These are phyloP conservation scores for Cairneyella variabilis DNA, from an alignment of 495 filamentous ascomycete species.

Conservation along the genomic window DNA sequence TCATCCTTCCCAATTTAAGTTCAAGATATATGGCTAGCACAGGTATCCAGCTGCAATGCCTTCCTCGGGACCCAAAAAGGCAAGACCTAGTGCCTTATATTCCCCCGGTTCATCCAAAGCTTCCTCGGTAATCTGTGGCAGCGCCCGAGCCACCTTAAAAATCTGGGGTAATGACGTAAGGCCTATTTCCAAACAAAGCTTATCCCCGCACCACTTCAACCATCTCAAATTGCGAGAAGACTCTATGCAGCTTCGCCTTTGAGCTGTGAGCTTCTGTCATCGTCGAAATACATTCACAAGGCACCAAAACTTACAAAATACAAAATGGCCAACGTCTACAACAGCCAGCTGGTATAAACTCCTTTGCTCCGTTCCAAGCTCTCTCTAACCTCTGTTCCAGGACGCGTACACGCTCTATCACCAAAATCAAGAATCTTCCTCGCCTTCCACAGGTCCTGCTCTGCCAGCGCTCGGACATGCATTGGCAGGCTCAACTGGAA, in stretches of 20 bases:
- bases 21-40: too few species aligned
- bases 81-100: too few species aligned
- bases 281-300: too few species aligned
- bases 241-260: too few species aligned
- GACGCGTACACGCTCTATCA: slow-evolving; percentile 26
- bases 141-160: not conserved
- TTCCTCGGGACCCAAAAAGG: too few species aligned
- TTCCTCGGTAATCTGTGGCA: too few species aligned
- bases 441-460: slow-evolving; percentile 13
- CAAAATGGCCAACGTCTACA: slow-evolving; percentile 24
- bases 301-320: not conserved
- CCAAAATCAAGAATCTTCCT: slow-evolving; percentile 16
- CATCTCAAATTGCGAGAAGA: not conserved
- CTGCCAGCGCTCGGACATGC: slow-evolving; percentile 91
- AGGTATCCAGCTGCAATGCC: too few species aligned
- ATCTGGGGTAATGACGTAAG: slow-evolving; percentile 20
- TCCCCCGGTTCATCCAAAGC: too few species aligned
- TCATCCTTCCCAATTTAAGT: too few species aligned
- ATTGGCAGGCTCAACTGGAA: slow-evolving; percentile 71
- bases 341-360: slow-evolving; percentile 24
- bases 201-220: not conserved
- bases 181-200: not conserved
- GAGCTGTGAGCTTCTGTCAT: too few species aligned
- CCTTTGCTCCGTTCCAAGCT: not conserved
- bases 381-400: slow-evolving; percentile 2